Percentiles rank a stretch among this genome's conserved stretches.
Evolutionary conservation across 2,329 filamentous ascomycete species (phyloP).

Genomic region (Calcarisporium arbuscula): DNA sequence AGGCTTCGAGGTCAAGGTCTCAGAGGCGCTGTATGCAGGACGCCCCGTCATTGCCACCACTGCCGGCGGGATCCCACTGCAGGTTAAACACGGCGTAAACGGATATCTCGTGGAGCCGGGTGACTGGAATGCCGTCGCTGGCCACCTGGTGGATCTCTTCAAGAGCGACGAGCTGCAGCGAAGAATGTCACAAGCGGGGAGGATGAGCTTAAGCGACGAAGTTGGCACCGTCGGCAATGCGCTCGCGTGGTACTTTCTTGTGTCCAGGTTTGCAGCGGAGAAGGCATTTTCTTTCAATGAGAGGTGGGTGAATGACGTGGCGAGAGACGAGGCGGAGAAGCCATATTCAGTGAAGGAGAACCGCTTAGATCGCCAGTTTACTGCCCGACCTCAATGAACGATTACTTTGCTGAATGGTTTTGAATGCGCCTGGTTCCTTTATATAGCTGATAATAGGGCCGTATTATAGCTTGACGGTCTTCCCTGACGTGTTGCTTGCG

Average conservation of each 20-base stretch:
- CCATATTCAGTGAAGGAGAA: slow-evolving; percentile 55
- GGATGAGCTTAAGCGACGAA: slow-evolving; percentile 67
- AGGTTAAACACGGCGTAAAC: slow-evolving; percentile 64
- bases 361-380: too few species aligned
- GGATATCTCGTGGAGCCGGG: slow-evolving; percentile 69
- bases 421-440: too few species aligned
- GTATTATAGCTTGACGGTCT: too few species aligned
- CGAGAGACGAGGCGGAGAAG: slow-evolving; percentile 44
- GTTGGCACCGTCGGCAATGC: slow-evolving; percentile 76
- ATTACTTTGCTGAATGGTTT: too few species aligned
- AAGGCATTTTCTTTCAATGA: too few species aligned
- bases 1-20: slow-evolving; percentile 83
- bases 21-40: slow-evolving; percentile 74
- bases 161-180: slow-evolving; percentile 58
- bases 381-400: too few species aligned
- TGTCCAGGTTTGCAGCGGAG: too few species aligned
- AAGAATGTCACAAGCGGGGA: slow-evolving; percentile 59
- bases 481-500: too few species aligned
- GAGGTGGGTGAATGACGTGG: slow-evolving; percentile 36
- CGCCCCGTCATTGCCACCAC: slow-evolving; percentile 69
- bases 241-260: slow-evolving; percentile 71
- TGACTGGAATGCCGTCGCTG: slow-evolving; percentile 63
- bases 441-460: too few species aligned
- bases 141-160: slow-evolving; percentile 60
- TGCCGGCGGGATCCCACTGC: slow-evolving; percentile 74